These are phyloP conservation scores for Chrysophaeum taylorii DNA, from an alignment of 352 stramenopile genomes.

Conservation along the genomic window DNA sequence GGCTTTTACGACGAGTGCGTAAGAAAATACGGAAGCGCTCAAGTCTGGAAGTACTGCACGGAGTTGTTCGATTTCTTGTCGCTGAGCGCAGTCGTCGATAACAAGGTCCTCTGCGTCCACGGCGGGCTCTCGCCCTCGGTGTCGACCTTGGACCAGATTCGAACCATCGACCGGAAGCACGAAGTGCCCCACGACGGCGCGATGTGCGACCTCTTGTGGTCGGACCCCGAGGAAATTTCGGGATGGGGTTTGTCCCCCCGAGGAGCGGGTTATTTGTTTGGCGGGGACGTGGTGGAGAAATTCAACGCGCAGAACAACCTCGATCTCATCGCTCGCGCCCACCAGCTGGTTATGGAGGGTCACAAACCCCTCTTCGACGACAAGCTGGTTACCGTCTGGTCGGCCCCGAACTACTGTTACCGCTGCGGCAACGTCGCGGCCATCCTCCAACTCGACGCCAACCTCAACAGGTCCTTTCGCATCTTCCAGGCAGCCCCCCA, in stretches of 20 bases:
- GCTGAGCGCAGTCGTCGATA: slow-evolving; percentile 94
- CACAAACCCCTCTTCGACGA: slow-evolving; percentile 88
- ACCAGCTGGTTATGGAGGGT: slow-evolving; percentile 88
- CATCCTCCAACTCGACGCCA: slow-evolving; percentile 96
- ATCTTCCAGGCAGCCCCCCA: slow-evolving; percentile 96
- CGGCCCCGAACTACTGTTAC: slow-evolving; percentile 98
- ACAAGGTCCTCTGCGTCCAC: slow-evolving; percentile 98
- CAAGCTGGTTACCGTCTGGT: slow-evolving; percentile 93
- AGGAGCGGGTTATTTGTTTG: slow-evolving; percentile 95
- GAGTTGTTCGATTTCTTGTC: slow-evolving; percentile 99
- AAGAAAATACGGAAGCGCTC: slow-evolving; percentile 92
- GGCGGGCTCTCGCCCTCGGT: slow-evolving; percentile 93
- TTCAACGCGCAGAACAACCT: slow-evolving; percentile 98
- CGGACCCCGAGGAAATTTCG: slow-evolving; percentile 86
- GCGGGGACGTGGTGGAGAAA: slow-evolving; percentile 92
- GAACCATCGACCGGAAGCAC: slow-evolving; percentile 90
- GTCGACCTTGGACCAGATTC: slow-evolving; percentile 93
- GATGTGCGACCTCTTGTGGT: slow-evolving; percentile 92
- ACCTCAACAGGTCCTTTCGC: slow-evolving; percentile 67
- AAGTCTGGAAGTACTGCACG: slow-evolving; percentile 98
- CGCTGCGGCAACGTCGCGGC: slow-evolving; percentile 90
- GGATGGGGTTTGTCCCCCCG: slow-evolving; percentile 93
- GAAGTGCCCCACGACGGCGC: slow-evolving; percentile 96
- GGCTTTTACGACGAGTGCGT: slow-evolving; percentile 99
- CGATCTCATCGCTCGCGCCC: slow-evolving; percentile 89